Percentiles rank a stretch among this genome's conserved stretches.
These are phyloP conservation scores for Penicillium sp. DNA, from an alignment of 2,329 filamentous ascomycete species.

Conservation along the genomic window DNA sequence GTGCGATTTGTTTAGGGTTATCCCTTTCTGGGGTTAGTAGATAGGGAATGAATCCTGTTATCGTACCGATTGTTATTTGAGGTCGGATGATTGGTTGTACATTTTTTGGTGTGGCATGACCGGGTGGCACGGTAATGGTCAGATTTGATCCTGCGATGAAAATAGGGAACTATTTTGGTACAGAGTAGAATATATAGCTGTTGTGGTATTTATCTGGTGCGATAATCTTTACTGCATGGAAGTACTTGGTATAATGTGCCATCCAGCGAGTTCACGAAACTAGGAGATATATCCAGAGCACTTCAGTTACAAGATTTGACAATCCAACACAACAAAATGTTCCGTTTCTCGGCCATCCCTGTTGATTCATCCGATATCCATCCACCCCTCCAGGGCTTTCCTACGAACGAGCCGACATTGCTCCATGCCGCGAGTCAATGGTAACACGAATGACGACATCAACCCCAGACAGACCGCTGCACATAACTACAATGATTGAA, in stretches of 20 bases:
- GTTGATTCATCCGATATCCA: no score
- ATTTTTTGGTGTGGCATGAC: constrained; percentile 3
- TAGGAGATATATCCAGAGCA: background rate
- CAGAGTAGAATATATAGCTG: background rate
- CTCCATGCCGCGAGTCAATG: background rate
- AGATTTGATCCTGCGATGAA: background rate
- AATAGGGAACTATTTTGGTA: background rate
- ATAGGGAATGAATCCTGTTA: background rate
- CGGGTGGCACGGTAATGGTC: constrained; percentile 7
- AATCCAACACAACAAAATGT: background rate
- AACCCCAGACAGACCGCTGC: background rate
- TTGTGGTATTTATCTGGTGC: background rate
- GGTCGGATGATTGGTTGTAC: background rate
- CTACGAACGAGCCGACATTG: background rate
- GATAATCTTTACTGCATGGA: background rate
- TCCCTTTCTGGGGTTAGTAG: background rate
- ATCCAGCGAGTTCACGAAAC: no score
- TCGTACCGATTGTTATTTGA: constrained; percentile 1
- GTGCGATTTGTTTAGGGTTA: constrained; percentile 8
- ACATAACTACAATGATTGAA: background rate
- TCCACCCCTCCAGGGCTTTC: accelerated
- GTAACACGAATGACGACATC: background rate
- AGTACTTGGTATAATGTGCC: background rate
- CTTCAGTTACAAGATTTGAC: background rate
- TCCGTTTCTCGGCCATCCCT: background rate